These are phyloP conservation scores for Choanephora cucurbitarum DNA, from an alignment of 371 early-diverging fungal species.

Conservation along the genomic window DNA sequence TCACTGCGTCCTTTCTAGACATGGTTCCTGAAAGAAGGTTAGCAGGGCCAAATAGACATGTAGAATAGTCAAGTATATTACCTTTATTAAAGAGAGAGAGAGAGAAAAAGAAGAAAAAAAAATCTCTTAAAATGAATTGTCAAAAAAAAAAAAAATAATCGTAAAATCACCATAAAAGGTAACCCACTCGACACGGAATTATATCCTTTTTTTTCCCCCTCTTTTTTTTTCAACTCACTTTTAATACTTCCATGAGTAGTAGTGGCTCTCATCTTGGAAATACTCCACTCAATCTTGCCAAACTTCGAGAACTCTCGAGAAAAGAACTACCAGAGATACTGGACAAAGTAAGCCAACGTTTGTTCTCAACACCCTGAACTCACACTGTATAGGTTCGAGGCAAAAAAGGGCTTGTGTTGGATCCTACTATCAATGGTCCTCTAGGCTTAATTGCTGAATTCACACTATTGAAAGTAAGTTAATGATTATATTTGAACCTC, in stretches of 20 bases:
- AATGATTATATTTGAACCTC: neutral
- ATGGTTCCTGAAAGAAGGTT: too few relatives aligned
- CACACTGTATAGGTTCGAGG: conserved; percentile 90
- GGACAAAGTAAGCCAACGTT: conserved; percentile 62
- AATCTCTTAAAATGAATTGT: too few relatives aligned
- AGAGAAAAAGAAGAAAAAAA: neutral
- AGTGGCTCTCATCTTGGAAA: conserved; percentile 48
- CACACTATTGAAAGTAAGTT: conserved; percentile 73
- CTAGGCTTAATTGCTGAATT: conserved; percentile 87
- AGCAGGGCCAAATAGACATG: too few relatives aligned
- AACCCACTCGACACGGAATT: too few relatives aligned
- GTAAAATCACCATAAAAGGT: too few relatives aligned
- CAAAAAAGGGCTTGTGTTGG: conserved; percentile 85
- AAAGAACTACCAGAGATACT: conserved; percentile 72
- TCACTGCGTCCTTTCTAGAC: conserved; percentile 8
- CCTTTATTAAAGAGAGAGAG: neutral
- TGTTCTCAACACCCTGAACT: too few relatives aligned
- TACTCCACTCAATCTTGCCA: conserved; percentile 58
- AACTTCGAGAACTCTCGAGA: conserved; percentile 68
- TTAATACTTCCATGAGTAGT: conserved; percentile 16
- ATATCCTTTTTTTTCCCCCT: too few relatives aligned
- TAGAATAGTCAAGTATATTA: too few relatives aligned
- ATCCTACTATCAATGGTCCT: conserved; percentile 82
- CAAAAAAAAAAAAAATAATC: too few relatives aligned
- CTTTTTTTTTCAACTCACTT: too few relatives aligned